A percentile compares a stretch with the other conserved stretches of the same genome.
Conservation (phyloP, 805 yeast species). For the Metschnikowia rubicola region DNA sequence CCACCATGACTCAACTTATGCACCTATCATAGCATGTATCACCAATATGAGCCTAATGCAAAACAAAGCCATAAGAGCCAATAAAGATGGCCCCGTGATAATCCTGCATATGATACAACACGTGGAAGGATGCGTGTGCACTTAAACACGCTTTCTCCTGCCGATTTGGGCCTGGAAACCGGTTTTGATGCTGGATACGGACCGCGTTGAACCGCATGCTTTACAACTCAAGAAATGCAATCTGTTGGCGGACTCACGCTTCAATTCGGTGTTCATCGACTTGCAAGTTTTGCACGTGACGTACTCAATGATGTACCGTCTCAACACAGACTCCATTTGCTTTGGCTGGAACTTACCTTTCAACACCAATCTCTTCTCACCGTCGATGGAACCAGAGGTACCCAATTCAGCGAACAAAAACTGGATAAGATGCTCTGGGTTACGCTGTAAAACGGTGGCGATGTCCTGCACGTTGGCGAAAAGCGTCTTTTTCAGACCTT, state of each 20-base stretch:
- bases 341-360: constrained; percentile 98
- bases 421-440: constrained; percentile 95
- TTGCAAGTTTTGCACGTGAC: constrained; percentile 99
- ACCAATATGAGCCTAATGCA: no score
- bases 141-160: constrained; percentile 66
- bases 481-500: constrained; percentile 93
- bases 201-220: constrained; percentile 95
- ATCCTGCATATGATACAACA: constrained; percentile 1
- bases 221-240: constrained; percentile 96
- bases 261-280: constrained; percentile 92
- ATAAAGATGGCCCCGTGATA: not conserved
- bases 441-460: constrained; percentile 89
- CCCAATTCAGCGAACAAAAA: constrained; percentile 97
- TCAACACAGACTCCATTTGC: constrained; percentile 92
- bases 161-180: constrained; percentile 99
- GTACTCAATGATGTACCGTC: constrained; percentile 94
- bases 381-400: constrained; percentile 98
- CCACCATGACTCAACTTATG: no score
- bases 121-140: not conserved
- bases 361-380: constrained; percentile 92
- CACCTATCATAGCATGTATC: no score
- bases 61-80: not conserved
- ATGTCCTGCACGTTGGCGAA: constrained; percentile 96
- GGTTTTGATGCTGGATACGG: constrained; percentile 95
- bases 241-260: constrained; percentile 94